Percentiles rank a stretch among this genome's conserved stretches.
These are phyloP conservation scores for Backusella luteola DNA, from an alignment of 192 early-diverging fungal species.

Conservation along the genomic window DNA sequence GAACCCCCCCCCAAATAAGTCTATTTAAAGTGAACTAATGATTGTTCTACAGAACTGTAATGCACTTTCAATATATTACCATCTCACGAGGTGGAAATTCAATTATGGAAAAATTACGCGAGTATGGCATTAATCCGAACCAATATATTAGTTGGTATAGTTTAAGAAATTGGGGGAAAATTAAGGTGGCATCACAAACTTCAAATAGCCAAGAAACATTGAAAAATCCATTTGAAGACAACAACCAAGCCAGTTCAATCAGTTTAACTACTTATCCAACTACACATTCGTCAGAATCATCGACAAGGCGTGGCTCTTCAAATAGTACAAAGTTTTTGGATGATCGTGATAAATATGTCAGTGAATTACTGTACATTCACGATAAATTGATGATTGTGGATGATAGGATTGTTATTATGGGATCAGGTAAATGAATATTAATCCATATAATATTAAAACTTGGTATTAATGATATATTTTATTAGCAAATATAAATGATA, in stretches of 20 bases:
- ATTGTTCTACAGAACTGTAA: slow-evolving; percentile 48
- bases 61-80: slow-evolving; percentile 79
- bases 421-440: slow-evolving; percentile 47
- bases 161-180: slow-evolving; percentile 68
- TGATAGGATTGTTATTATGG: slow-evolving; percentile 78
- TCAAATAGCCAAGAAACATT: neutral
- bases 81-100: slow-evolving; percentile 75
- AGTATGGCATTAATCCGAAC: slow-evolving; percentile 53
- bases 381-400: slow-evolving; percentile 89
- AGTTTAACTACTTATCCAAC: neutral
- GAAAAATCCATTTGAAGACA: neutral
- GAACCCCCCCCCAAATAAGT: neutral
- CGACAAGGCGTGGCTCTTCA: neutral
- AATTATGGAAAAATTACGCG: slow-evolving; percentile 54
- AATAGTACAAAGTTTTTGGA: slow-evolving; percentile 8
- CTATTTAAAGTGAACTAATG: neutral
- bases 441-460: neutral
- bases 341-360: slow-evolving; percentile 51
- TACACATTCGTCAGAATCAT: neutral
- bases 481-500: slow-evolving; percentile 39
- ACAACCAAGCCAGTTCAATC: neutral
- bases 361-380: slow-evolving; percentile 87
- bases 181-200: slow-evolving; percentile 26
- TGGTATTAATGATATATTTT: neutral
- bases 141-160: slow-evolving; percentile 73